Evolutionary conservation across 768 basidiomycete species (phyloP).

Genomic region (Rhizopogon rudus): DNA sequence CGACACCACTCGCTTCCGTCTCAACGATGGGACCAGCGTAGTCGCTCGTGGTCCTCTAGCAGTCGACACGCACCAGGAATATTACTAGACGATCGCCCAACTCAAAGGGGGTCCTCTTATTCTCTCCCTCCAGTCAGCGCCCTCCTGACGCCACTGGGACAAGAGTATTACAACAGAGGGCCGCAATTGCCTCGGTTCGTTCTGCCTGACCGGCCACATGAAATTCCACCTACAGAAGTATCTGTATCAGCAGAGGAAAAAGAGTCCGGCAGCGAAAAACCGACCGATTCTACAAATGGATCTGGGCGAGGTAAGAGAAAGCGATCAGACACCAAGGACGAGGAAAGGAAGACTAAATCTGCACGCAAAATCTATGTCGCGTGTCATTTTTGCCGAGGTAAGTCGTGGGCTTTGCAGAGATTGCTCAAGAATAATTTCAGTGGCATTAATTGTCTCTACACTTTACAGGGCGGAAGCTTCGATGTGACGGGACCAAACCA

Average conservation of each 20-base stretch:
- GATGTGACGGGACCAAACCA: conserved; percentile 65
- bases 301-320: conserved; percentile 2
- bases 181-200: conserved; percentile 25
- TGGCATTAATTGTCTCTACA: not conserved
- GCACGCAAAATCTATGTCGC: conserved; percentile 41
- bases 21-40: conserved; percentile 20
- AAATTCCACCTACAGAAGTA: not conserved
- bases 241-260: not conserved
- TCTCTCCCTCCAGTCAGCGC: conserved; percentile 22
- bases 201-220: conserved; percentile 16
- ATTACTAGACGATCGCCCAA: conserved; percentile 12
- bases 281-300: not conserved
- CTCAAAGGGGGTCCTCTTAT: conserved; percentile 15
- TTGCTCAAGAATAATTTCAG: not conserved
- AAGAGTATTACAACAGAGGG: conserved; percentile 13
- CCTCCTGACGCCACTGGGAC: conserved; percentile 18
- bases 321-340: conserved; percentile 8
- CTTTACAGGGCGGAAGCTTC: conserved; percentile 61
- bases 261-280: conserved; percentile 1
- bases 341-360: conserved; percentile 17
- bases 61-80: conserved; percentile 6
- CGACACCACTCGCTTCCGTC: conserved; percentile 22
- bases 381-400: conserved; percentile 77
- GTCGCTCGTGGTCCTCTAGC: conserved; percentile 18
- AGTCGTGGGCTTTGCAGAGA: conserved; percentile 14